Evolutionary conservation across 73 alveolate genomes (phyloP).

Genomic region (Tetrahymena borealis): DNA sequence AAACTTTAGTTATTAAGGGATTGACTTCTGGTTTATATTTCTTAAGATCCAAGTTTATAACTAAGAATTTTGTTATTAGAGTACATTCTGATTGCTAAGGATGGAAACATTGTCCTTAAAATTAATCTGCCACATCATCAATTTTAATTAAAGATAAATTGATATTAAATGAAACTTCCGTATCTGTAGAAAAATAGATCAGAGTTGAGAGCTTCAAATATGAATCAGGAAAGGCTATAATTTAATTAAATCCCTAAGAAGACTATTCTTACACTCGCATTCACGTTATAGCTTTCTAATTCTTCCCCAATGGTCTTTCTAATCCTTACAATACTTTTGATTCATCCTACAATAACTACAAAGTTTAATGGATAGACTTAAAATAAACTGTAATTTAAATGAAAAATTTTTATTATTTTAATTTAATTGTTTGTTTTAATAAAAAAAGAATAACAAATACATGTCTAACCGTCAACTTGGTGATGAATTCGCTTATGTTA

Average conservation of each 20-base stretch:
- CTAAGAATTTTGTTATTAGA: not conserved
- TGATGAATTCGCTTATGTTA: constrained; percentile 50
- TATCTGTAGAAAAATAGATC: not conserved
- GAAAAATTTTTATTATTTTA: not conserved
- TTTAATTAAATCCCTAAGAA: not conserved
- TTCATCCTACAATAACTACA: not conserved
- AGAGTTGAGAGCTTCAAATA: not conserved
- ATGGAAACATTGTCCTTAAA: not conserved
- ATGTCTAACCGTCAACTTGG: constrained; percentile 27
- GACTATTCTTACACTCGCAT: not conserved
- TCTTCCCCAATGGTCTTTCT: not conserved
- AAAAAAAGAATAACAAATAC: constrained; percentile 9
- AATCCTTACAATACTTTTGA: not conserved
- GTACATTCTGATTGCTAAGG: not conserved
- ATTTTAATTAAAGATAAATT: not conserved
- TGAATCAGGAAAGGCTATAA: not conserved
- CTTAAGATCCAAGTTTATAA: not conserved
- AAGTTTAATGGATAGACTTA: not conserved
- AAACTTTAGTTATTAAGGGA: not conserved
- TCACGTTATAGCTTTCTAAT: not conserved
- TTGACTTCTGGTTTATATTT: not conserved
- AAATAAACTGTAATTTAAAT: not conserved
- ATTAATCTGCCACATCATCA: not conserved
- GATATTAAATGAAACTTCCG: not conserved
- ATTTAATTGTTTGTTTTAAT: not conserved